Base-by-base conservation (phyloP, 345 rosid genomes). In the Brassica juncea region DNA sequence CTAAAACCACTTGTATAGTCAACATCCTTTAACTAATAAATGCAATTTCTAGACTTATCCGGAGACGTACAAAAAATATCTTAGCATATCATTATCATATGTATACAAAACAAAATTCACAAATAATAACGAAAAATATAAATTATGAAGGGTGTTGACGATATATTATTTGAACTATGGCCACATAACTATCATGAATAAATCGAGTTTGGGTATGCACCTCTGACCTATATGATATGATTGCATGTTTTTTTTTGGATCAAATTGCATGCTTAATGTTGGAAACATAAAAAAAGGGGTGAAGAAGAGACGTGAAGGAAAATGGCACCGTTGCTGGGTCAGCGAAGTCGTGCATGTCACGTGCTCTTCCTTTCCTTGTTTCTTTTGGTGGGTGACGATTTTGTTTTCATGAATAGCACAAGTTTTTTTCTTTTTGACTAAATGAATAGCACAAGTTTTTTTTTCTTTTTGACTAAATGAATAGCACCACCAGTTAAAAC, bases 1-100 rank as follows among this genome's bases (percentile, higher is more conserved):
- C 64, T 37, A 79, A 42, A 67, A 72, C 82, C 73, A 66, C 14
- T 67, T 67, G 32, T 35, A 73, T 62, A 60, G 73, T 73, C 70
- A 73, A 47, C 77, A 66, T 59, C 23, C 15, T 66, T 59, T 39
- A 60, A 47, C 57, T 8, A 59, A 73, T 58, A 8, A 28, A 14
- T n/a, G 65, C 60, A 77, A 21, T 54, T 44, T 44, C 52, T 11
- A 10, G 49, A 47, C 55, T 47, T 66, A 52, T 15, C 58, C 2
- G 15, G 58, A 52, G 23, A 52, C 8, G 23, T n/a, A 14, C 4
- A 52, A n/a, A 52, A 5, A 52, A 15, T n/a, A 52, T 52, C 8
- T n/a, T 23, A 21, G 23, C 23, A 21, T 21, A 23, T 23, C 25
- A 23, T 23, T 52, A 52, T 52, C 9, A 52, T 5, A 52, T 15